phyloP scores from a whole-genome alignment of 208 protist species.

The Trypanosoma brucei region DNA sequence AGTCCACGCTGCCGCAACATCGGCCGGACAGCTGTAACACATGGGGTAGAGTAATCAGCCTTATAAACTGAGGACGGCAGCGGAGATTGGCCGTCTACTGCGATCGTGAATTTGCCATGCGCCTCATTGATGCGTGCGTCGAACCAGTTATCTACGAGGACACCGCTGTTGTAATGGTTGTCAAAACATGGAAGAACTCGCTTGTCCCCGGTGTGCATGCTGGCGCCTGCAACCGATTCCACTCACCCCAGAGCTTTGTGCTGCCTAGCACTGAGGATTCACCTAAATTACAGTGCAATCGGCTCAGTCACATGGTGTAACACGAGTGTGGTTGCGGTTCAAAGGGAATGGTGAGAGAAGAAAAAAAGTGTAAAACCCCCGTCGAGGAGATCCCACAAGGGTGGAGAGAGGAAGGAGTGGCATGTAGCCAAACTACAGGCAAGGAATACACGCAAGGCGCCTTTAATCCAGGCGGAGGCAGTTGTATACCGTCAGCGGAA shows the following conservation, averaged over 20 bases:
- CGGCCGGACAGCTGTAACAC: constrained; percentile 1
- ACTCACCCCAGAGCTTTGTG: constrained; percentile 1
- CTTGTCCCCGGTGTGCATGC: not conserved
- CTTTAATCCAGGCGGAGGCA: too few relatives aligned
- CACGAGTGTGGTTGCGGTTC: too few relatives aligned
- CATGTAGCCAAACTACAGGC: too few relatives aligned
- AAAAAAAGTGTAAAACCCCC: too few relatives aligned
- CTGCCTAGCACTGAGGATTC: not conserved
- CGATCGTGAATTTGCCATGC: constrained; percentile 17
- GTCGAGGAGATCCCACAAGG: too few relatives aligned
- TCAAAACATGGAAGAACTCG: constrained; percentile 32
- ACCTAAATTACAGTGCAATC: too few relatives aligned
- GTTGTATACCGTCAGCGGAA: too few relatives aligned
- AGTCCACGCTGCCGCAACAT: constrained; percentile 26
- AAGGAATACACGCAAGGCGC: too few relatives aligned
- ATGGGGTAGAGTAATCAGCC: constrained; percentile 7
- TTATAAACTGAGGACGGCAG: constrained; percentile 9
- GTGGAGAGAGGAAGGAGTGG: too few relatives aligned
- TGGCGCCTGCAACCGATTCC: not conserved
- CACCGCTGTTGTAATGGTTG: constrained; percentile 62
- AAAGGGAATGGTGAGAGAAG: too few relatives aligned
- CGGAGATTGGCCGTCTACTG: not conserved
- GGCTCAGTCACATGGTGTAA: too few relatives aligned
- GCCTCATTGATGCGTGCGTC: constrained; percentile 41
- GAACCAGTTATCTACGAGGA: constrained; percentile 69